Evolutionary conservation across 345 rosid genomes (phyloP).

Genomic region (Citrus inodora): DNA sequence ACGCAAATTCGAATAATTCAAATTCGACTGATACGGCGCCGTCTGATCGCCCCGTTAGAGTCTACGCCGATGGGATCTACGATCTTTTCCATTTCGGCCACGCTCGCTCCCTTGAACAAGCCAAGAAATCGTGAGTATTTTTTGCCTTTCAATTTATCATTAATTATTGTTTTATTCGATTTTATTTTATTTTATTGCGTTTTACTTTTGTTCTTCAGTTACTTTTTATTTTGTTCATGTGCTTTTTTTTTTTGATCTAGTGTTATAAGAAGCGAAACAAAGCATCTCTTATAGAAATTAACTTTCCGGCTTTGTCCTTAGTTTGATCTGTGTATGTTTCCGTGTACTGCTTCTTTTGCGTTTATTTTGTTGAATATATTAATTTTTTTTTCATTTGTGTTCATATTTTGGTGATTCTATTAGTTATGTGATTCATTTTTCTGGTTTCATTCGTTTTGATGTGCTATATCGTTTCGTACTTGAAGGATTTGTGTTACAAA

Average conservation of each 20-base stretch:
- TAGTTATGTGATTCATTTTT: neutral
- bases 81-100: slow-evolving; percentile 98
- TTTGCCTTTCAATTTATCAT: neutral
- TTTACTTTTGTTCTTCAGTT: neutral
- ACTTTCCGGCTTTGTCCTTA: neutral
- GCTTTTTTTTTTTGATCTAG: neutral
- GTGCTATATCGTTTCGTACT: too few relatives aligned
- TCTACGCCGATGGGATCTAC: slow-evolving; percentile 98
- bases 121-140: slow-evolving; percentile 68
- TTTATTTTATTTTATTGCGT: neutral
- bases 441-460: neutral
- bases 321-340: neutral
- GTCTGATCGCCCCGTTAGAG: slow-evolving; percentile 63
- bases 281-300: neutral
- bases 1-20: neutral
- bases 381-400: neutral
- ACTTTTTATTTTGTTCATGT: too few relatives aligned
- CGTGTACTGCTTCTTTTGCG: neutral
- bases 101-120: slow-evolving; percentile 94
- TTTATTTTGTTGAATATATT: neutral
- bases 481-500: too few relatives aligned
- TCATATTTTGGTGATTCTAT: neutral
- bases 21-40: slow-evolving; percentile 17
- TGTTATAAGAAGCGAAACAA: neutral
- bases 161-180: neutral